Percentiles rank a stretch among this genome's conserved stretches.
phyloP scores from a whole-genome alignment of 2,329 filamentous ascomycete species.

The Alternaria novae-zelandiae region DNA sequence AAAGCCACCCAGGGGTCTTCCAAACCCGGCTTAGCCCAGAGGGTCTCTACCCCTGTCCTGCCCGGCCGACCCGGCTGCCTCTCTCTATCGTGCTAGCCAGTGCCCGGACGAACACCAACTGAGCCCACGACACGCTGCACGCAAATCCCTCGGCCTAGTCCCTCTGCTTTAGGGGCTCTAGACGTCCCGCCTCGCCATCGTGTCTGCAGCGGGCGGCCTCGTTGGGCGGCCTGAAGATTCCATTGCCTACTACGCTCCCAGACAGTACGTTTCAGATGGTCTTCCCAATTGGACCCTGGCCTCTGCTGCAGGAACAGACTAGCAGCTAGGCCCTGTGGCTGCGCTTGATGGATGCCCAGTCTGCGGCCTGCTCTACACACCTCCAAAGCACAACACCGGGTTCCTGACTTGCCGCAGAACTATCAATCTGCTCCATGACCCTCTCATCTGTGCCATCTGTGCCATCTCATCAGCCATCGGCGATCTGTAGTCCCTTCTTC shows the following conservation, averaged over 20 bases:
- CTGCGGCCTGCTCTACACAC: neutral
- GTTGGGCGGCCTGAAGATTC: neutral
- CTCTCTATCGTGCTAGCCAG: neutral
- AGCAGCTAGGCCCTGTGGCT: neutral
- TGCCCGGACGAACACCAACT: neutral
- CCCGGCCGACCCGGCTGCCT: neutral
- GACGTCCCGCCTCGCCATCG: neutral
- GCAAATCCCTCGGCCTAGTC: neutral
- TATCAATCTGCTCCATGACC: neutral
- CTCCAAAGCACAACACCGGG: neutral
- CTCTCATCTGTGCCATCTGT: slow-evolving; percentile 1
- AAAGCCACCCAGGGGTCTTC: slow-evolving; percentile 8
- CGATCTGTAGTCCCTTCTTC: neutral
- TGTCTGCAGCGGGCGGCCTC: neutral
- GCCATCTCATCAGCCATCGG: neutral
- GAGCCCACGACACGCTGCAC: neutral
- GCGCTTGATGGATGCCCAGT: neutral
- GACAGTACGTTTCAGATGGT: neutral
- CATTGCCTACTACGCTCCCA: neutral
- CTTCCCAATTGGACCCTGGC: neutral
- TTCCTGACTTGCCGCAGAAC: neutral
- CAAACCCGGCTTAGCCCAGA: neutral
- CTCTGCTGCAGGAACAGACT: slow-evolving; percentile 1
- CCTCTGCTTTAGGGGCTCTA: neutral
- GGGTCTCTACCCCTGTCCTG: neutral